Evolutionary conservation across 2,329 filamentous ascomycete species (phyloP).

Genomic region (Penicillium psychrosexuale): DNA sequence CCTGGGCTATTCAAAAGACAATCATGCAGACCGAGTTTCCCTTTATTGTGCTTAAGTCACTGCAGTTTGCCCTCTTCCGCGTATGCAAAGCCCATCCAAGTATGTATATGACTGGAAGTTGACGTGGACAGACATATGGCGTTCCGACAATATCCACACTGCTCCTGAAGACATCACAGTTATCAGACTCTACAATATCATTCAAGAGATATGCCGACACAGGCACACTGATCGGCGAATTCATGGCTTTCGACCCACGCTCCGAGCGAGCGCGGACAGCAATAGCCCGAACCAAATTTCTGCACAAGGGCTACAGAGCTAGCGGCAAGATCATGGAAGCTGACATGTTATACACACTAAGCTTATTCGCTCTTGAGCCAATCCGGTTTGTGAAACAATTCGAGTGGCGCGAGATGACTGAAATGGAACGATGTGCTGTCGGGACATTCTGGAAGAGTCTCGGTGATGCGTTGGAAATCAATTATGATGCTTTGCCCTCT

Average conservation of each 20-base stretch:
- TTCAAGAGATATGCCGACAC: slow-evolving; percentile 56
- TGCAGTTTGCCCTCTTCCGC: slow-evolving; percentile 59
- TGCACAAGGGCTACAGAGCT: slow-evolving; percentile 57
- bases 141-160: slow-evolving; percentile 54
- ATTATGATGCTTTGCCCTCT: slow-evolving; percentile 45
- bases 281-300: slow-evolving; percentile 62
- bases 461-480: slow-evolving; percentile 67
- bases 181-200: slow-evolving; percentile 45
- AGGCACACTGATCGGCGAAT: slow-evolving; percentile 48
- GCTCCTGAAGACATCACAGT: slow-evolving; percentile 50
- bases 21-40: slow-evolving; percentile 56
- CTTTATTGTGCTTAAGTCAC: slow-evolving; percentile 46
- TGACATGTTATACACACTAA: slow-evolving; percentile 64
- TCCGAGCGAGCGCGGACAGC: slow-evolving; percentile 50
- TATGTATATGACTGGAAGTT: background rate
- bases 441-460: slow-evolving; percentile 68
- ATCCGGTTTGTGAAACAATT: slow-evolving; percentile 60
- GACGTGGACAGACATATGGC: slow-evolving; percentile 48
- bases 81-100: slow-evolving; percentile 26
- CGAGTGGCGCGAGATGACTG: slow-evolving; percentile 67
- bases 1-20: slow-evolving; percentile 49
- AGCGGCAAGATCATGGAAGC: slow-evolving; percentile 58
- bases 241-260: slow-evolving; percentile 44
- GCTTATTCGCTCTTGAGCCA: slow-evolving; percentile 64
- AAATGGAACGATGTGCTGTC: slow-evolving; percentile 65